A percentile compares a stretch with the other conserved stretches of the same genome.
Evolutionary conservation across 169 alveolate genomes (phyloP).

Genomic region (Eimeria praecox): DNA sequence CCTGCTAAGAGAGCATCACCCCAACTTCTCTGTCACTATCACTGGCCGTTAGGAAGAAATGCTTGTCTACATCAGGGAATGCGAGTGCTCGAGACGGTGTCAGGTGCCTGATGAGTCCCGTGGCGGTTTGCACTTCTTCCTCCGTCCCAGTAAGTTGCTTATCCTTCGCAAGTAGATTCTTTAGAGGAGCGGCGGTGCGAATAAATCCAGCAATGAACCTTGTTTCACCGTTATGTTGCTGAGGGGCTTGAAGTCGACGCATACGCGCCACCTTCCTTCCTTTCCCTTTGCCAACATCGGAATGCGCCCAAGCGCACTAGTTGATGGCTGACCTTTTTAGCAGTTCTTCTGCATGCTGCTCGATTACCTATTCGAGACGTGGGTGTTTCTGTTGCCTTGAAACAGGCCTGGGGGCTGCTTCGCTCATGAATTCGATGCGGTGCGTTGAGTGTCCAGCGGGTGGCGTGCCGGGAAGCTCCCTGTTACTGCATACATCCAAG

Average conservation of each 20-base stretch:
- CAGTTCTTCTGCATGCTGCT: background rate
- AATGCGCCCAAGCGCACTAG: background rate
- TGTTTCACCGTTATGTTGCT: too few relatives aligned
- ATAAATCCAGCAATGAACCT: background rate
- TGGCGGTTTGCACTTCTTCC: background rate
- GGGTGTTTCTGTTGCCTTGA: background rate
- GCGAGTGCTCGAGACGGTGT: too few relatives aligned
- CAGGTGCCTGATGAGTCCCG: too few relatives aligned
- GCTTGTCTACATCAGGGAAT: too few relatives aligned
- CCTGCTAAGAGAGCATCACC: too few relatives aligned
- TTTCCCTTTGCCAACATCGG: background rate
- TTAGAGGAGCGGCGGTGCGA: background rate
- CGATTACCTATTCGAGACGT: background rate
- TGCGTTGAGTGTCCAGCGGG: background rate
- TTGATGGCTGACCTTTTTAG: too few relatives aligned
- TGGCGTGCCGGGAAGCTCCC: background rate
- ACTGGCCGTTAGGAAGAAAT: too few relatives aligned
- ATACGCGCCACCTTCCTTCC: too few relatives aligned
- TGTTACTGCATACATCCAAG: too few relatives aligned
- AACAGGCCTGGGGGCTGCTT: background rate
- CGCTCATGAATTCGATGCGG: background rate
- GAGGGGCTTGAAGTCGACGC: too few relatives aligned
- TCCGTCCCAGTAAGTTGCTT: background rate
- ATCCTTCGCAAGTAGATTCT: background rate
- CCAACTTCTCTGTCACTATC: too few relatives aligned